Conservation (phyloP, 1,284 basidiomycete genomes). For the Rhodotorula glutinis region DNA sequence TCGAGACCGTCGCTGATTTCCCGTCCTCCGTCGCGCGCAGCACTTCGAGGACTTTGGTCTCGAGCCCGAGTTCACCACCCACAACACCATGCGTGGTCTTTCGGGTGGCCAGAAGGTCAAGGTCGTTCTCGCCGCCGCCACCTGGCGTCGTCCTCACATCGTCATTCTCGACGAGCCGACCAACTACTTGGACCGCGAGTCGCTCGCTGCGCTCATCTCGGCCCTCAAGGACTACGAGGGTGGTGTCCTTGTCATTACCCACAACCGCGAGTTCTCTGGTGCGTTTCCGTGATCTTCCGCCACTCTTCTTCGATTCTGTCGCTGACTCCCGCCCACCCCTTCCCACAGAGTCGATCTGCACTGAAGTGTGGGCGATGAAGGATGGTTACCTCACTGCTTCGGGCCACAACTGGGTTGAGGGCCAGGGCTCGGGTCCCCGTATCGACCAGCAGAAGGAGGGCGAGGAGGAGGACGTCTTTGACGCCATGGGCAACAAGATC, state of each 20-base stretch:
- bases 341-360: slow-evolving; percentile 70
- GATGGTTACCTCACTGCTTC: slow-evolving; percentile 58
- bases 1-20: too few species aligned
- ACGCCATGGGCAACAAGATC: slow-evolving; percentile 76
- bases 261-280: slow-evolving; percentile 76
- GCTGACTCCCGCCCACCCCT: too few species aligned
- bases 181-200: slow-evolving; percentile 82
- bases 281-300: too few species aligned
- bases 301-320: too few species aligned
- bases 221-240: slow-evolving; percentile 92
- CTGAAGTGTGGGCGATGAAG: slow-evolving; percentile 47
- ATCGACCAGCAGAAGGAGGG: slow-evolving; percentile 78
- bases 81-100: slow-evolving; percentile 71
- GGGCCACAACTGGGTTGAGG: slow-evolving; percentile 66
- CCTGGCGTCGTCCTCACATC: slow-evolving; percentile 96
- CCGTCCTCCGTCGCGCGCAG: slow-evolving; percentile 52
- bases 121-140: slow-evolving; percentile 97
- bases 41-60: slow-evolving; percentile 96
- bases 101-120: slow-evolving; percentile 99
- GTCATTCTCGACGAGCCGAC: slow-evolving; percentile 98
- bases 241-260: slow-evolving; percentile 64
- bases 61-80: slow-evolving; percentile 92
- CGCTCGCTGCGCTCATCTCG: slow-evolving; percentile 91
- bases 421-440: slow-evolving; percentile 80
- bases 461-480: slow-evolving; percentile 81